phyloP scores from a whole-genome alignment of 2,329 filamentous ascomycete species.

The Ophiocordyceps camponoti-leonardi region DNA sequence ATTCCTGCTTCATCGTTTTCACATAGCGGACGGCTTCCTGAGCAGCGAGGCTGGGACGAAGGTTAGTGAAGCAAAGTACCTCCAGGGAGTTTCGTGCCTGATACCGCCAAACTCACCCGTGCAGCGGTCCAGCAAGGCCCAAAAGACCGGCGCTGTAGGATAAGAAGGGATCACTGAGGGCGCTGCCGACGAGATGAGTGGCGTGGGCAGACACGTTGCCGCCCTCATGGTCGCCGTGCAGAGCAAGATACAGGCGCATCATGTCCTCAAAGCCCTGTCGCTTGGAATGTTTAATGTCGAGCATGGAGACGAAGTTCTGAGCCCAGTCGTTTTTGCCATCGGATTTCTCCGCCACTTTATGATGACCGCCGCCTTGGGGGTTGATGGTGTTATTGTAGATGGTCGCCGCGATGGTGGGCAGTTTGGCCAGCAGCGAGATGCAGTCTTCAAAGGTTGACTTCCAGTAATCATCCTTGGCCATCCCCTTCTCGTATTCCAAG shows the following conservation, averaged over 20 bases:
- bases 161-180: conserved; percentile 85
- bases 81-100: background rate
- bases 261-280: conserved; percentile 93
- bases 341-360: conserved; percentile 52
- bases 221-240: conserved; percentile 96
- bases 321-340: conserved; percentile 88
- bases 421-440: conserved; percentile 86
- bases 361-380: conserved; percentile 41
- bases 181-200: conserved; percentile 88
- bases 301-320: conserved; percentile 95
- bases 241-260: conserved; percentile 79
- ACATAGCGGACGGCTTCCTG: conserved; percentile 98
- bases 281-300: conserved; percentile 75
- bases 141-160: conserved; percentile 93
- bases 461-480: conserved; percentile 97
- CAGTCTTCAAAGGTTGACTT: conserved; percentile 93
- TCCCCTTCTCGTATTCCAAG: conserved; percentile 75
- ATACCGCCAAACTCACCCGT: conserved; percentile 24
- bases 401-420: conserved; percentile 90
- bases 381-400: conserved; percentile 82
- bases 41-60: conserved; percentile 51
- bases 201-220: conserved; percentile 94
- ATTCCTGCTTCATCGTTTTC: conserved; percentile 80
- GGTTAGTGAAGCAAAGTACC: too few species aligned
- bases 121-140: conserved; percentile 72